Percentiles rank a stretch among this genome's conserved stretches.
Evolutionary conservation across 2,329 filamentous ascomycete species (phyloP).

Genomic region (Penicillium sp.): DNA sequence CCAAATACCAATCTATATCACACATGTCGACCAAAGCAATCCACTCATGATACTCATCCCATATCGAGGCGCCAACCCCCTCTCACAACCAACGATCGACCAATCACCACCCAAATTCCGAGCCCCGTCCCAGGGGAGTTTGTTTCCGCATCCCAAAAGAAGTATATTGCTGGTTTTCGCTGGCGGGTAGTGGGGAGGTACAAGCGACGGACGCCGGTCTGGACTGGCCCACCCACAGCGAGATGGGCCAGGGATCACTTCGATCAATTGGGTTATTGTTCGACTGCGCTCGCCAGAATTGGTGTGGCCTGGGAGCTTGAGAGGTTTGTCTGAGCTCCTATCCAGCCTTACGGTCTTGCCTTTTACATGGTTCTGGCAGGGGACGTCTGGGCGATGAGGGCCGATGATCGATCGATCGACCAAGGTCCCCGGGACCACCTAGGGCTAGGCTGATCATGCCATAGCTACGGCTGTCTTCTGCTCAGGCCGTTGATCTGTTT

Average conservation of each 20-base stretch:
- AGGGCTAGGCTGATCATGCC: too few relatives aligned
- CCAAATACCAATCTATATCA: neutral
- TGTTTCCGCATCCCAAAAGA: neutral
- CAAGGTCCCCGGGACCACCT: too few relatives aligned
- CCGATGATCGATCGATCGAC: too few relatives aligned
- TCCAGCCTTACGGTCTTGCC: too few relatives aligned
- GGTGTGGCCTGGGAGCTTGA: neutral
- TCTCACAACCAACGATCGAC: neutral
- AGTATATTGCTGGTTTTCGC: neutral
- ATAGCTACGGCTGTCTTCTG: too few relatives aligned
- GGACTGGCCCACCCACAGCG: neutral
- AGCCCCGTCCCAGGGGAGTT: neutral
- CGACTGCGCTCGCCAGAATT: neutral
- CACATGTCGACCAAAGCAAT: neutral
- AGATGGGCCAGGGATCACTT: neutral
- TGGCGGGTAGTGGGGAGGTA: neutral
- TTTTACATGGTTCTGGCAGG: too few relatives aligned
- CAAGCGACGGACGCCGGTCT: constrained; percentile 7
- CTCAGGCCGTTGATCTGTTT: too few relatives aligned
- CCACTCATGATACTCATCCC: neutral
- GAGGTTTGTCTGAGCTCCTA: too few relatives aligned
- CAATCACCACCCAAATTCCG: neutral
- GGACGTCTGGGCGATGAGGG: too few relatives aligned
- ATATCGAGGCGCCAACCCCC: neutral
- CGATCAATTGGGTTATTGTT: neutral